phyloP scores from a whole-genome alignment of 768 basidiomycete species.

The Pulveroboletus sp. region DNA sequence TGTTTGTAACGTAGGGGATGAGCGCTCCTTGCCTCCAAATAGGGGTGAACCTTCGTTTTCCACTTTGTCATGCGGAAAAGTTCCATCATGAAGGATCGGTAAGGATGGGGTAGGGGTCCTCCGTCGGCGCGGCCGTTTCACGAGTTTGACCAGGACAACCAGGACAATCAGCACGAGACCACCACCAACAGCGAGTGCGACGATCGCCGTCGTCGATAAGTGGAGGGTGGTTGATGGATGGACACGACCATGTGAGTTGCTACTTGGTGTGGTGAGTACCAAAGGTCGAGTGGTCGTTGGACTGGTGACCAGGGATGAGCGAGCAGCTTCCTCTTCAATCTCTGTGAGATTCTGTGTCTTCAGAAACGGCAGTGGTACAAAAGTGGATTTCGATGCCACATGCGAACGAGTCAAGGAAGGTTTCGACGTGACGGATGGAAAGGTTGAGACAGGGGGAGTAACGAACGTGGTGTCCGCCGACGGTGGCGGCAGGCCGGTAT shows the following conservation, averaged over 20 bases:
- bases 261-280: background rate
- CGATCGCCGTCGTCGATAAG: conserved; percentile 48
- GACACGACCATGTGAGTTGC: background rate
- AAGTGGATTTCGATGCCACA: conserved; percentile 20
- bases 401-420: conserved; percentile 10
- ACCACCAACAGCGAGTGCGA: conserved; percentile 52
- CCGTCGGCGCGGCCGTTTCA: conserved; percentile 48
- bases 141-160: conserved; percentile 46
- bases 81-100: conserved; percentile 64
- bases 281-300: conserved; percentile 7
- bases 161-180: conserved; percentile 47
- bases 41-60: conserved; percentile 62
- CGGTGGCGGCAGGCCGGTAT: conserved; percentile 30
- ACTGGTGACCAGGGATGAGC: conserved; percentile 6
- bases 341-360: conserved; percentile 25
- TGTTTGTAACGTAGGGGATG: conserved; percentile 32
- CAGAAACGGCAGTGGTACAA: conserved; percentile 29
- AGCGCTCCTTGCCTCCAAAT: conserved; percentile 74
- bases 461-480: conserved; percentile 10
- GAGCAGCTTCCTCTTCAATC: conserved; percentile 15
- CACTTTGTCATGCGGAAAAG: conserved; percentile 44
- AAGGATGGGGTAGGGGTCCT: conserved; percentile 68
- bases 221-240: conserved; percentile 25
- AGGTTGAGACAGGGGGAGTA: conserved; percentile 14
- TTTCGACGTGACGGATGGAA: conserved; percentile 24